Percentiles rank a stretch among this genome's conserved stretches.
Evolutionary conservation across 768 basidiomycete genomes (phyloP).

Genomic region (Tulasnella sp.): DNA sequence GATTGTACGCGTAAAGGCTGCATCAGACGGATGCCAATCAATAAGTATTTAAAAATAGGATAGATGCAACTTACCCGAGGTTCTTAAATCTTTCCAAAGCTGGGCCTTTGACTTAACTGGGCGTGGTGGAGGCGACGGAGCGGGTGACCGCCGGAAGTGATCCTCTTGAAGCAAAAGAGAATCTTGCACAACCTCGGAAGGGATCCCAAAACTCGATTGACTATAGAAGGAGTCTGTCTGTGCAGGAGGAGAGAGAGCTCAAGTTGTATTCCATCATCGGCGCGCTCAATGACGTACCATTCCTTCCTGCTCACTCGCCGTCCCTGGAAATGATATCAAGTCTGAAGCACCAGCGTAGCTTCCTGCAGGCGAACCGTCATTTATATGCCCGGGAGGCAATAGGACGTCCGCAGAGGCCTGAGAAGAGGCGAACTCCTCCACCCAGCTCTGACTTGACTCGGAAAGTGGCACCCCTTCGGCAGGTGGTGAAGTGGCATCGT

Average conservation of each 20-base stretch:
- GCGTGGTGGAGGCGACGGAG: background rate
- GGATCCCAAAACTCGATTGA: too few species aligned
- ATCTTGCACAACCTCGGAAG: too few species aligned
- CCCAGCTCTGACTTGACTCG: conserved; percentile 35
- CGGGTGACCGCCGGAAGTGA: background rate
- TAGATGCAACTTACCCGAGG: conserved; percentile 45
- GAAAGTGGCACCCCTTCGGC: conserved; percentile 20
- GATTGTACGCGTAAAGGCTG: conserved; percentile 79
- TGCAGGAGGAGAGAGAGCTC: too few species aligned
- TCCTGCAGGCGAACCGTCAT: background rate
- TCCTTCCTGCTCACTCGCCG: too few species aligned
- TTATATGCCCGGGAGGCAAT: background rate
- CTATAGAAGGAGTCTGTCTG: too few species aligned
- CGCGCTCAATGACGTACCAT: too few species aligned
- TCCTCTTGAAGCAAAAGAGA: background rate
- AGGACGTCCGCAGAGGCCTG: conserved; percentile 1
- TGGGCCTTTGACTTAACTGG: conserved; percentile 54
- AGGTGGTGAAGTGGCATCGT: too few species aligned
- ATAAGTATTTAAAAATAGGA: background rate
- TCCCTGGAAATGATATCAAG: too few species aligned
- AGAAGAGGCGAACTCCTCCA: conserved; percentile 29
- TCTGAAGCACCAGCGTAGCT: background rate
- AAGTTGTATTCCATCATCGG: too few species aligned
- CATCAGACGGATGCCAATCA: background rate
- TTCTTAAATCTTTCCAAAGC: conserved; percentile 88